Evolutionary conservation across 176 grass and related monocot genomes (phyloP), one percentile per base, ranked within the genome.

Genomic region (Saccharum officinarum): DNA sequence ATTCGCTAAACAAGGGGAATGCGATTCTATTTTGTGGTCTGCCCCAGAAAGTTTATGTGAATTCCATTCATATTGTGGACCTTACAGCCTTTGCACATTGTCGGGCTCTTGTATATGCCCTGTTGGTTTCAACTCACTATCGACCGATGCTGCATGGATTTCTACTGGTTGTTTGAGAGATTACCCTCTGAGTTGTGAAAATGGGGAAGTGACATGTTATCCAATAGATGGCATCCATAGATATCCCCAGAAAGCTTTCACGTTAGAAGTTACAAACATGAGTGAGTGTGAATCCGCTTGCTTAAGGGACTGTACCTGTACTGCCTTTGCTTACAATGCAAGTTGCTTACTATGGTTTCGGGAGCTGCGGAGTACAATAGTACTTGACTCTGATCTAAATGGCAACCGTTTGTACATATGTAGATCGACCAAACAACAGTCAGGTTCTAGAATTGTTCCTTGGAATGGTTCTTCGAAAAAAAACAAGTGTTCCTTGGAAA

Each of bases 241-340:
- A 65, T 80, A 49, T 54, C 87, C 82, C 28, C 7, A 34, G 1
- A 26, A 18, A 1, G 33, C 82, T 46, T 2, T 2, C 0, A 18
- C 0, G 2, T 22, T 62, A 0, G 12, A 34, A 40, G 25, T 4
- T 23, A 6, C 0, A 26, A 13, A 16, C 36, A 64, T 28, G 37
- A 25, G 2, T 12, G n/a, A 76, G 7, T 86, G 83, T 52, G 44
- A 76, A 68, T 49, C 33, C 1, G 0, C 59, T 25, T 89, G 69
- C 50, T 50, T 8, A 12, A 75, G 34, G 2, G 64, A 89, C 6
- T 89, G 82, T 69, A 34, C 52, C 3, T 82, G 87, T 37, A 44
- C 16, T 59, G 45, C 87, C 10, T 89, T 76, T 75, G 34, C 82
- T 67, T 89, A 69, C 77, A 55, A 69, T 45, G 9, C 14, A 30